Percentiles rank a stretch among this genome's conserved stretches.
These are phyloP conservation scores for Talaromyces sp. DNA, from an alignment of 2,329 filamentous ascomycete species.

Conservation along the genomic window DNA sequence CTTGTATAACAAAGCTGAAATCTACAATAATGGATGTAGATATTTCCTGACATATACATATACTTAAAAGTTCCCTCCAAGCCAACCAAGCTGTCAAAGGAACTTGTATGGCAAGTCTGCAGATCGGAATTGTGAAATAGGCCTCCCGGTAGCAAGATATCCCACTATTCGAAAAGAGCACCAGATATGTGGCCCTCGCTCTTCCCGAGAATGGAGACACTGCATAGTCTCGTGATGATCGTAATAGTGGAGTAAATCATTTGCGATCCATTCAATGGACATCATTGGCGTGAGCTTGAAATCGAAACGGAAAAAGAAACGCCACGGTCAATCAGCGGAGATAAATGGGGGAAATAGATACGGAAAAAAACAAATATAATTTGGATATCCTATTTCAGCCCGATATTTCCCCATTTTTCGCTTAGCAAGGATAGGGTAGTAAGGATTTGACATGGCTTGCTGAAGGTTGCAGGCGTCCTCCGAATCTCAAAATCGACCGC, in stretches of 20 bases:
- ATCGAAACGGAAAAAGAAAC: constrained; percentile 10
- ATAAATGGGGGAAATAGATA: constrained; percentile 7
- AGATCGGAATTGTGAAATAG: background rate
- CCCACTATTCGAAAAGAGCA: background rate
- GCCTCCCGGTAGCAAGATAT: background rate
- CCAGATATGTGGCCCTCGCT: constrained; percentile 2
- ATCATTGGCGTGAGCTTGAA: background rate
- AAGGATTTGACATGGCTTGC: background rate
- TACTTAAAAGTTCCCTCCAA: background rate
- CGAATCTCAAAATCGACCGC: background rate
- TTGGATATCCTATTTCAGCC: background rate
- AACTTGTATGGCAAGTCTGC: background rate
- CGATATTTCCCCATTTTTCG: constrained; percentile 8
- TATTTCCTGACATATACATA: constrained; percentile 11
- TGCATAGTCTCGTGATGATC: constrained; percentile 5
- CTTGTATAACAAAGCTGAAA: background rate
- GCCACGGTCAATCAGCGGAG: background rate
- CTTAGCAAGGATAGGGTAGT: background rate
- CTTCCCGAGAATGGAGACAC: constrained; percentile 8
- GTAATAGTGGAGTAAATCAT: constrained; percentile 4
- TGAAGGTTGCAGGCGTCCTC: background rate
- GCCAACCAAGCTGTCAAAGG: background rate
- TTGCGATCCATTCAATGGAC: background rate
- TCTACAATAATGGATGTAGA: constrained; percentile 1
- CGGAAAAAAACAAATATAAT: background rate